phyloP scores from a whole-genome alignment of 129 eudicot genomes.

The Tagetes patula region DNA sequence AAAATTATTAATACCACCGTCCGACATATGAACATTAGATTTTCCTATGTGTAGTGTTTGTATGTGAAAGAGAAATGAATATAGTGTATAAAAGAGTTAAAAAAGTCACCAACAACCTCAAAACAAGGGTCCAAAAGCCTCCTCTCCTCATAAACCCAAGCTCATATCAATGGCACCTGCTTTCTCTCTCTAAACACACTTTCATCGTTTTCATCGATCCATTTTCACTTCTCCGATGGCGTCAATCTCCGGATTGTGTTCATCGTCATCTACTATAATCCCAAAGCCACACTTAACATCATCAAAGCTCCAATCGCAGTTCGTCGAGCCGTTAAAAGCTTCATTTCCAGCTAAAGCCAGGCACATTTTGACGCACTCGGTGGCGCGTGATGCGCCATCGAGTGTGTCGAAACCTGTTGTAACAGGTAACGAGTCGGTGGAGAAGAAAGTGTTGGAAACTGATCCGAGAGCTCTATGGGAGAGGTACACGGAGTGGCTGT shows the following conservation, averaged over 20 bases:
- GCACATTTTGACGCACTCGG: constrained; percentile 31
- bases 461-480: constrained; percentile 64
- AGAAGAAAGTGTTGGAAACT: constrained; percentile 43
- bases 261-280: constrained; percentile 37
- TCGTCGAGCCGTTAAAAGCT: constrained; percentile 2
- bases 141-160: constrained; percentile 32
- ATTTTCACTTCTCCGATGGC: constrained; percentile 28
- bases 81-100: not conserved
- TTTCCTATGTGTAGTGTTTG: not conserved
- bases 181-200: constrained; percentile 28
- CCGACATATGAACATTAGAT: no score
- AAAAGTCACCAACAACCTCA: not conserved
- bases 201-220: constrained; percentile 42
- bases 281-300: constrained; percentile 24
- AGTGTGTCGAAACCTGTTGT: constrained; percentile 29
- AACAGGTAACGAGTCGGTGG: constrained; percentile 26
- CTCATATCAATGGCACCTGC: constrained; percentile 27
- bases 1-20: no score
- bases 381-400: constrained; percentile 53
- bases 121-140: constrained; percentile 38
- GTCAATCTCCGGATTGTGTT: constrained; percentile 45
- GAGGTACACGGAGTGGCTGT: constrained; percentile 88
- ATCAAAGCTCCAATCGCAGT: not conserved
- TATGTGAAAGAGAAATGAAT: constrained; percentile 15
- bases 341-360: not conserved